phyloP scores from a whole-genome alignment of 164 flowering plant genomes.

The Liriodendron chinense region DNA sequence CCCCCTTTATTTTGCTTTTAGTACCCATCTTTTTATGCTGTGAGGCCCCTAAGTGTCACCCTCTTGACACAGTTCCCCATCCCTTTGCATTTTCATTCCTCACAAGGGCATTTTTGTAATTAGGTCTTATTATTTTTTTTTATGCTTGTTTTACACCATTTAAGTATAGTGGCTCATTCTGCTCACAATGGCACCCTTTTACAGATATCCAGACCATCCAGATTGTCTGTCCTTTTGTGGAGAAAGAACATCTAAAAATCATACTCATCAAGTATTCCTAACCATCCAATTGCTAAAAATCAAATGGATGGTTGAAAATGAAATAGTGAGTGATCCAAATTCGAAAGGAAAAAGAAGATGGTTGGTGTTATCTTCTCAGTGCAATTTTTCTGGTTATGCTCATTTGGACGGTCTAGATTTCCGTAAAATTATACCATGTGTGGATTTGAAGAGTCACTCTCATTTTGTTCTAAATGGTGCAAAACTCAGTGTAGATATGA shows the following conservation, averaged over 20 bases:
- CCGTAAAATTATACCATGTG: too few relatives aligned
- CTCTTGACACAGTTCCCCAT: conserved; percentile 1
- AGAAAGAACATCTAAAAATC: too few relatives aligned
- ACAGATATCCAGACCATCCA: neutral
- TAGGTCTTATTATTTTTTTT: neutral
- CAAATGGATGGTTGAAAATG: neutral
- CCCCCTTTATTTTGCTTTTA: conserved; percentile 30
- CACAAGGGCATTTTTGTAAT: neutral
- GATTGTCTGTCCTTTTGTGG: neutral
- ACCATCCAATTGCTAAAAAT: neutral
- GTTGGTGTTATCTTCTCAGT: too few relatives aligned
- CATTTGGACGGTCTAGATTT: too few relatives aligned
- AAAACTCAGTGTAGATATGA: too few relatives aligned
- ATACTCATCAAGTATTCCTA: neutral
- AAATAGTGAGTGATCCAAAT: too few relatives aligned
- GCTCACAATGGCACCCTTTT: neutral
- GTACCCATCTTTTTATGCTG: conserved; percentile 26
- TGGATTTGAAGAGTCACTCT: too few relatives aligned
- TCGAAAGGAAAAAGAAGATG: too few relatives aligned
- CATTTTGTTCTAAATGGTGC: too few relatives aligned
- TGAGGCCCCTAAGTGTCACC: conserved; percentile 5
- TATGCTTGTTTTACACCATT: neutral
- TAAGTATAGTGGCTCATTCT: neutral
- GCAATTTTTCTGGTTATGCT: too few relatives aligned
- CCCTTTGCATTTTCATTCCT: neutral